Conservation (phyloP, 2,329 filamentous ascomycete species). For the Domatiomyces catenatus region DNA sequence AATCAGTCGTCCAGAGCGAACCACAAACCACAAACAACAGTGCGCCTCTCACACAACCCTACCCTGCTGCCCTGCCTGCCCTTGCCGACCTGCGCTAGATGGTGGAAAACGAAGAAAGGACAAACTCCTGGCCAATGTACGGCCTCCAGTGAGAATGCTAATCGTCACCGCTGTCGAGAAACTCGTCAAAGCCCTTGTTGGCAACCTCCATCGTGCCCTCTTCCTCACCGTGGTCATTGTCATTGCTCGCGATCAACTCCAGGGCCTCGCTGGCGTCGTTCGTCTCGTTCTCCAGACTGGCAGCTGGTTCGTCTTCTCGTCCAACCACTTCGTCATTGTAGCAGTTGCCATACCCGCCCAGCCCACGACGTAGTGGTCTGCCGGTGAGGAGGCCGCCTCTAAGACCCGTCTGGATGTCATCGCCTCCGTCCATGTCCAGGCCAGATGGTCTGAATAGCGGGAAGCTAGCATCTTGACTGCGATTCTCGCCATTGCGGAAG, state of each 20-base stretch:
- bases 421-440: conserved; percentile 17
- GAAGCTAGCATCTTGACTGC: conserved; percentile 22
- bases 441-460: conserved; percentile 12
- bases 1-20: background rate
- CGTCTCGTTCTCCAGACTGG: conserved; percentile 22
- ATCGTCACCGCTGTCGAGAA: conserved; percentile 11
- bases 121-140: no score
- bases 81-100: no score
- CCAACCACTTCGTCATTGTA: conserved; percentile 34
- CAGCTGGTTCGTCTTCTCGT: conserved; percentile 16
- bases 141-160: background rate
- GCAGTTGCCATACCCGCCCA: conserved; percentile 25
- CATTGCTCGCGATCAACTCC: conserved; percentile 20
- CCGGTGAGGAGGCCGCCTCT: no score
- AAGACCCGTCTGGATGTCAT: conserved; percentile 6
- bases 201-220: conserved; percentile 8
- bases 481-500: conserved; percentile 1
- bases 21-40: background rate
- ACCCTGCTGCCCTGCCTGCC: no score
- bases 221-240: conserved; percentile 17
- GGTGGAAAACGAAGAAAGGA: no score
- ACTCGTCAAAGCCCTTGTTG: conserved; percentile 18
- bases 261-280: conserved; percentile 34
- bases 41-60: background rate
- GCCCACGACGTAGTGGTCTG: no score